Evolutionary conservation across 1,284 basidiomycete species (phyloP), one percentile per base, ranked within the genome.

Genomic region (Rhodotorula glutinis): DNA sequence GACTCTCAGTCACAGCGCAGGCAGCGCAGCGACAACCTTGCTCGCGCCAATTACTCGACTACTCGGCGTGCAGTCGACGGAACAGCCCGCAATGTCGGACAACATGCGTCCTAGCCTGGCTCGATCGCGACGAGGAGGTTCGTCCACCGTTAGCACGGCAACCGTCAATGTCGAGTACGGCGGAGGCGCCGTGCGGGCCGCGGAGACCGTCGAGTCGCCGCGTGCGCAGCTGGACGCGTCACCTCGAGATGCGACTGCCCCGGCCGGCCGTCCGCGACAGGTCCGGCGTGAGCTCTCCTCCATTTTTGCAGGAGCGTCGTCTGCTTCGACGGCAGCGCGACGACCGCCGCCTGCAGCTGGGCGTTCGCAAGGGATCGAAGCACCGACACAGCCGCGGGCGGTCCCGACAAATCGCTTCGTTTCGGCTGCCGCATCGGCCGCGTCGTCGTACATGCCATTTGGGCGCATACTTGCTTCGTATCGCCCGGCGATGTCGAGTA

Each of bases 151-250:
- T 5, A 90, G 89, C 25, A 83, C 89, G 1, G 92, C 89, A 43
- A 92, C 90, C 0, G 91, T 96, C 73, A 93, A 91, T 67, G 92
- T 97, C 62, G 92, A 95, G 80, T 95, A 95, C 79, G 90, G 87
- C 9, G 80, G 85, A 2, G 89, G 88, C 23, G 78, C 78, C 19
- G 83, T 87, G 13, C 87, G 90, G 4, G 51, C 58, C 25, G 61
- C 61, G 1, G 53, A 59, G 1, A 23, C 62, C 23, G 83, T 88
- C 64, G 86, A 89, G 0, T 84, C 87, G 3, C 77, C 79, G n/a
- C 87, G 88, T 21, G 86, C 82, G 4, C 10, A 51, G 3, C 14
- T 11, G 49, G 46, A 23, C 46, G 11, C 54, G 13, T 56, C 54
- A 3, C 54, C 41, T 17, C 29, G 52, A 4, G 27, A 25, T 0